These are phyloP conservation scores for Trichophyton verrucosum DNA, from an alignment of 2,329 filamentous ascomycete species.

Conservation along the genomic window DNA sequence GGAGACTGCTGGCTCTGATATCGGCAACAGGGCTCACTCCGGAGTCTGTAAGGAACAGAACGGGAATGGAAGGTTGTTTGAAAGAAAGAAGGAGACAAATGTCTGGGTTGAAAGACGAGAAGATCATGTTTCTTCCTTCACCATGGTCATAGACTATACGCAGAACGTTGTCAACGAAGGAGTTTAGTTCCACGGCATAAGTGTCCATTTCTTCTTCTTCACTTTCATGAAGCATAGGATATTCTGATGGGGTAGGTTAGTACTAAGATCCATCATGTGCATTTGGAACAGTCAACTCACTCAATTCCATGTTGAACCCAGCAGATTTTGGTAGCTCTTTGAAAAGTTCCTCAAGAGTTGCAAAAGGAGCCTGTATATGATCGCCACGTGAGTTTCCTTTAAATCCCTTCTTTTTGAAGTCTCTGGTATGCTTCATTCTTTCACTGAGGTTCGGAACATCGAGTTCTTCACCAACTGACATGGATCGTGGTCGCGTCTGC, in stretches of 20 bases:
- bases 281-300: slow-evolving; percentile 25
- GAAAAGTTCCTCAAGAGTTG: slow-evolving; percentile 89
- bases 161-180: slow-evolving; percentile 88
- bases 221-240: slow-evolving; percentile 92
- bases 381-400: slow-evolving; percentile 90
- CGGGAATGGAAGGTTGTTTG: slow-evolving; percentile 94
- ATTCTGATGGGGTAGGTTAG: slow-evolving; percentile 42
- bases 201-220: slow-evolving; percentile 91
- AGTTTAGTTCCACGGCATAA: slow-evolving; percentile 69
- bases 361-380: slow-evolving; percentile 92
- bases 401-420: slow-evolving; percentile 89
- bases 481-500: slow-evolving; percentile 38
- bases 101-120: slow-evolving; percentile 95
- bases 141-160: slow-evolving; percentile 79
- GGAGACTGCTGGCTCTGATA: slow-evolving; percentile 76
- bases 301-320: slow-evolving; percentile 98
- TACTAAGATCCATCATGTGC: not conserved
- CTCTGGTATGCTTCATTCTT: slow-evolving; percentile 91
- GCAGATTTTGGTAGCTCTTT: slow-evolving; percentile 66
- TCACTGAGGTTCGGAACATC: slow-evolving; percentile 51
- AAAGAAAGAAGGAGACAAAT: slow-evolving; percentile 88
- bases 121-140: slow-evolving; percentile 78
- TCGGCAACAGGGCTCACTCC: slow-evolving; percentile 73
- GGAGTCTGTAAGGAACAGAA: slow-evolving; percentile 86
- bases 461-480: slow-evolving; percentile 47